phyloP scores from a whole-genome alignment of 2,329 filamentous ascomycete species.

The Epichloe typhina region DNA sequence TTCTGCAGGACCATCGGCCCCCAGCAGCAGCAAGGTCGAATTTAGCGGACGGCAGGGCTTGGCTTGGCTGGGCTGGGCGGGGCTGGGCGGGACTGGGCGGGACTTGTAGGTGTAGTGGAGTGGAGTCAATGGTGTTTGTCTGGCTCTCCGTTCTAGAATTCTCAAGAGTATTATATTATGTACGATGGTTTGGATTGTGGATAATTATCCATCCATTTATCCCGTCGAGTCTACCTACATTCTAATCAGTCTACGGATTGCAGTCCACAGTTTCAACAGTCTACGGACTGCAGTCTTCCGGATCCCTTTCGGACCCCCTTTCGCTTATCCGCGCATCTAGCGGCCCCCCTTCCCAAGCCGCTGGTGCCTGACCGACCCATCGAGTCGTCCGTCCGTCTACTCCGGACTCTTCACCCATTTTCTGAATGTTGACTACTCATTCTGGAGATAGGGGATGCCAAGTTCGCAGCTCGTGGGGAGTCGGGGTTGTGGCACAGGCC shows the following conservation, averaged over 20 bases:
- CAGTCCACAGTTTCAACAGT: no score
- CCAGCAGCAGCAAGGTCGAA: neutral
- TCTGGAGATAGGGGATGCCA: neutral
- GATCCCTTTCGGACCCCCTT: neutral
- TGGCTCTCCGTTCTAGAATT: neutral
- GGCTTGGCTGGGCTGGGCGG: neutral
- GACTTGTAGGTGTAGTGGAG: neutral
- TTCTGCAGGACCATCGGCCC: constrained; percentile 1
- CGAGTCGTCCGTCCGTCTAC: no score
- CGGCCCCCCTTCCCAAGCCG: no score
- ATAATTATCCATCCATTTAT: no score
- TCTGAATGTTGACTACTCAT: neutral
- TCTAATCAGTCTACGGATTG: no score
- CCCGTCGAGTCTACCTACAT: no score
- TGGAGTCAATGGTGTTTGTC: neutral
- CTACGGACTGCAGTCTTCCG: no score
- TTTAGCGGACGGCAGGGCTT: neutral
- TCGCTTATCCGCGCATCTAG: neutral
- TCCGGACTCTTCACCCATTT: neutral
- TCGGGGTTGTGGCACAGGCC: neutral
- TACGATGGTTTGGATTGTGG: no score
- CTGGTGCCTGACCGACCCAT: no score
- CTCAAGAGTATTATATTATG: neutral
- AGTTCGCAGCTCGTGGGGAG: neutral
- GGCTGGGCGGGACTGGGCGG: neutral